Base-by-base conservation (phyloP, 164 flowering plant genomes). In the Magnolia kwangsiensis region DNA sequence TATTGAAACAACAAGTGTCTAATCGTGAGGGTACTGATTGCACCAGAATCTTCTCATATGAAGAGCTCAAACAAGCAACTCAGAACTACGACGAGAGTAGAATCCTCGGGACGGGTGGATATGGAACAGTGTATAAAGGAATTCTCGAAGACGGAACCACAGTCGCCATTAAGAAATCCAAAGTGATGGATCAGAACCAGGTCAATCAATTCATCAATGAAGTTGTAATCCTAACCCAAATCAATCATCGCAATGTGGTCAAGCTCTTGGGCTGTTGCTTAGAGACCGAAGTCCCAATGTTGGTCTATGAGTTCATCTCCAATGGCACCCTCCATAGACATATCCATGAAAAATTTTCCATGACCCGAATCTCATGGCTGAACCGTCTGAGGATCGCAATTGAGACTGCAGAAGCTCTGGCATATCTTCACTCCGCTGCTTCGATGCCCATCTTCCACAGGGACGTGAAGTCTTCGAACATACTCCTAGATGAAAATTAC, bases 131-230 rank as follows among this genome's bases (percentile, higher is more conserved):
- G 10, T 85, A 84, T 65, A 86, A 78, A 79, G 88, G 86, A 73
- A 67, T 67, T 20, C 78, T 86, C 3, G 55, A 77, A 1, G 85
- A 85, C 72, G 78, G 83, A 0, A 79, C 65, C 2, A 13, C 63
- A 1, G 86, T 85, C 7, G 90, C 90, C 19, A 84, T 89, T 7
- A 87, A 87, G 81, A 87, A 81, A 75, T 85, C 90, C 24, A 87
- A 81, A 67, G 63, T 80, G 10, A 80, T 83, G 9, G 86, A 82
- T 75, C 76, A 80, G n/a, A 75, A 51, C 67, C 89, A 86, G 74
- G 76, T 78, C 10, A 81, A 85, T 61, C 84, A 87, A 72, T 88
- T 88, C 77, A 81, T 85, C n/a, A 89, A 85, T 58, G 87, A 88
- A 65, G 83, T 88, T 13, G 77, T 84, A 1, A 79, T 89, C 10